phyloP scores from a whole-genome alignment of 148 eudicot genomes.

The Limonium bicolor region DNA sequence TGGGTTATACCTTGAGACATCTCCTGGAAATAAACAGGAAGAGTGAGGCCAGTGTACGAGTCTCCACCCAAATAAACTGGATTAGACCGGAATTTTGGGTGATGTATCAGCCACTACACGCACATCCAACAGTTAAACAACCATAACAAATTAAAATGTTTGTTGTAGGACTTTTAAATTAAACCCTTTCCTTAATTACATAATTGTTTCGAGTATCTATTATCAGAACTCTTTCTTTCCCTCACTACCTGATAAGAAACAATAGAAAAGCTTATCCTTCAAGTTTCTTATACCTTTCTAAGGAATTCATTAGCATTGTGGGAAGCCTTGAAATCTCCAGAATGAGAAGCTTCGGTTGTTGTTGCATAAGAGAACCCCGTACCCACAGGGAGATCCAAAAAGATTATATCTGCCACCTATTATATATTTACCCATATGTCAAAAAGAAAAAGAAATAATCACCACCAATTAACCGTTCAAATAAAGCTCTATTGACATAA shows the following conservation, averaged over 20 bases:
- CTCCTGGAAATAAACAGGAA: constrained; percentile 22
- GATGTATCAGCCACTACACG: constrained; percentile 33
- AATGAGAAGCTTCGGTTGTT: constrained; percentile 19
- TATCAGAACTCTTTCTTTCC: no score
- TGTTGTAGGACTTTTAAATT: no score
- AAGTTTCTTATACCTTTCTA: constrained; percentile 44
- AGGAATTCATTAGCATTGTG: constrained; percentile 22
- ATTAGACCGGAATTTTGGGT: constrained; percentile 30
- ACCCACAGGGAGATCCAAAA: constrained; percentile 32
- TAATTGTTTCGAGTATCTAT: no score
- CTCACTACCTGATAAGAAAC: no score
- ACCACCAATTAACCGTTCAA: no score
- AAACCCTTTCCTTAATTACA: no score
- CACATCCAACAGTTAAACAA: no score
- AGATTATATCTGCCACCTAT: constrained; percentile 29
- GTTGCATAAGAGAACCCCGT: constrained; percentile 37
- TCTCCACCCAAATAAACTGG: constrained; percentile 59
- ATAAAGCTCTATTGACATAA: no score
- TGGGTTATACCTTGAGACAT: constrained; percentile 24
- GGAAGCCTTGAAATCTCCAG: constrained; percentile 16
- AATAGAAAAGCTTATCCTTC: no score
- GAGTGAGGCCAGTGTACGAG: constrained; percentile 42
- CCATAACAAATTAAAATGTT: no score
- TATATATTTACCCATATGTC: not conserved
- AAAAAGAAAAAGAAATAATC: no score